Evolutionary conservation across 192 early-diverging fungal genomes (phyloP).

Genomic region (Podila epicladia): DNA sequence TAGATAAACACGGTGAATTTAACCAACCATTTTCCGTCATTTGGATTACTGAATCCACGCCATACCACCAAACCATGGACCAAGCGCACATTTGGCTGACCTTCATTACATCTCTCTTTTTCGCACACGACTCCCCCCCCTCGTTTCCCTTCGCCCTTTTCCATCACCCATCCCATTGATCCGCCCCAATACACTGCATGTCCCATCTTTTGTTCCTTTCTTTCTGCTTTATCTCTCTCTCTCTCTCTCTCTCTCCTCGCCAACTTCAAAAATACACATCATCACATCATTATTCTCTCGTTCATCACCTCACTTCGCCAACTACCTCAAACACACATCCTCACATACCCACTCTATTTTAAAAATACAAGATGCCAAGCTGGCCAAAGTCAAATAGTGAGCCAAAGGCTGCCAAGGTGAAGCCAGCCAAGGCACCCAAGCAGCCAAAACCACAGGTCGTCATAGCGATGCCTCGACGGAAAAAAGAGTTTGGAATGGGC

Average conservation of each 20-base stretch:
- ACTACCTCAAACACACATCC: neutral
- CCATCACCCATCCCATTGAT: neutral
- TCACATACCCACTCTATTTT: neutral
- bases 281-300: neutral
- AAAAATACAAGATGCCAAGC: conserved; percentile 9
- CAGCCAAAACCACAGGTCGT: conserved; percentile 14
- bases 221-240: neutral
- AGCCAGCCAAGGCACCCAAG: conserved; percentile 14
- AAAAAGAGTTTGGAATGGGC: conserved; percentile 33
- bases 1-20: no score
- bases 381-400: conserved; percentile 26
- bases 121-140: neutral
- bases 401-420: conserved; percentile 7
- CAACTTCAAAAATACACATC: no score
- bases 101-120: no score
- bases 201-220: neutral
- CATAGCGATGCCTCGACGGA: conserved; percentile 32
- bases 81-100: no score
- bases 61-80: no score
- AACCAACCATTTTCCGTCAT: no score
- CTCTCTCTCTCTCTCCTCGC: neutral
- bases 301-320: neutral
- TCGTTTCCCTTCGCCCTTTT: neutral
- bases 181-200: neutral
- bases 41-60: no score